Evolutionary conservation across 768 basidiomycete genomes (phyloP).

Genomic region (Paxillus ammoniavirescens): DNA sequence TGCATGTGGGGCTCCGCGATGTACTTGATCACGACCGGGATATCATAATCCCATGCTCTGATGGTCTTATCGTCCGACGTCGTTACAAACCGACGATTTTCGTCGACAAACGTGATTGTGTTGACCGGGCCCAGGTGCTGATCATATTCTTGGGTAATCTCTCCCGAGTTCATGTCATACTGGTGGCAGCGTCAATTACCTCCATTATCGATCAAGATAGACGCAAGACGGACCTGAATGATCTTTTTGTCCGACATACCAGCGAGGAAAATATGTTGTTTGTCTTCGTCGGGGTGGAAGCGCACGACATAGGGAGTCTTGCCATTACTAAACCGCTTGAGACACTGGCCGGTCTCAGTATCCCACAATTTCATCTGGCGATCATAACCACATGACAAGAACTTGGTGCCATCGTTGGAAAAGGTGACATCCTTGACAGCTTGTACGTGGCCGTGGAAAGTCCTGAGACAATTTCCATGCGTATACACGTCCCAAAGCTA

Average conservation of each 20-base stretch:
- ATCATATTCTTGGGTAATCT: slow-evolving; percentile 98
- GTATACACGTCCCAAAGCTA: slow-evolving; percentile 98
- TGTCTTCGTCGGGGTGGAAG: slow-evolving; percentile 96
- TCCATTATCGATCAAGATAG: not conserved
- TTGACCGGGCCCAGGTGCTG: slow-evolving; percentile 98
- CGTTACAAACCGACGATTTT: slow-evolving; percentile 95
- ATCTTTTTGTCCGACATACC: slow-evolving; percentile 99
- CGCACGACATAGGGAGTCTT: slow-evolving; percentile 95
- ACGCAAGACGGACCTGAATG: slow-evolving; percentile 67
- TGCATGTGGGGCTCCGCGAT: slow-evolving; percentile 99
- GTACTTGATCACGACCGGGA: slow-evolving; percentile 99
- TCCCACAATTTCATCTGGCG: slow-evolving; percentile 99
- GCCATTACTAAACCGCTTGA: slow-evolving; percentile 95
- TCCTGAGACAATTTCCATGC: slow-evolving; percentile 93
- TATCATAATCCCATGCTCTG: slow-evolving; percentile 98
- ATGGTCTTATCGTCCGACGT: slow-evolving; percentile 99
- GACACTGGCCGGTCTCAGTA: slow-evolving; percentile 96
- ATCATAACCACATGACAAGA: slow-evolving; percentile 93
- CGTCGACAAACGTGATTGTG: slow-evolving; percentile 98
- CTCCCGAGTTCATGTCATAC: slow-evolving; percentile 95
- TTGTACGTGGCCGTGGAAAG: slow-evolving; percentile 95
- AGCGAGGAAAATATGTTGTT: slow-evolving; percentile 93
- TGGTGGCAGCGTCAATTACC: slow-evolving; percentile 29
- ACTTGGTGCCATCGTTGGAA: slow-evolving; percentile 86
- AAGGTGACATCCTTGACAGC: slow-evolving; percentile 97